Evolutionary conservation across 768 basidiomycete genomes (phyloP).

Genomic region (Strobilomyces confusus): DNA sequence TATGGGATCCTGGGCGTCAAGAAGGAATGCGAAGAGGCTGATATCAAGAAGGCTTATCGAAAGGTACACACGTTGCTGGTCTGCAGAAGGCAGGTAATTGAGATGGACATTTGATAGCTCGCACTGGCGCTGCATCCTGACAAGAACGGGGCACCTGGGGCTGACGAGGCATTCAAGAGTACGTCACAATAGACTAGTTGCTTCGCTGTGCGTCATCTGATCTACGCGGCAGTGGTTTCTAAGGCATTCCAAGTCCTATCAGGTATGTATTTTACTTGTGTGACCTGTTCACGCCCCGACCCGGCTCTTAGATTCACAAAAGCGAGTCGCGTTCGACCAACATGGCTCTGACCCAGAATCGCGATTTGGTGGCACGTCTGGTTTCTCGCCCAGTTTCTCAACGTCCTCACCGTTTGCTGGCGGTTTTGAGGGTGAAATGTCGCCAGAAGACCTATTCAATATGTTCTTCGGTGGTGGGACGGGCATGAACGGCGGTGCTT

Average conservation of each 20-base stretch:
- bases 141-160: slow-evolving; percentile 96
- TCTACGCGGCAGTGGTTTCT: slow-evolving; percentile 71
- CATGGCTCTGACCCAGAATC: slow-evolving; percentile 88
- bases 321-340: slow-evolving; percentile 81
- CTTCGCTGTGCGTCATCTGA: slow-evolving; percentile 1
- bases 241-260: slow-evolving; percentile 96
- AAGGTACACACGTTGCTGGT: slow-evolving; percentile 58
- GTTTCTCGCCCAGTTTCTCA: slow-evolving; percentile 48
- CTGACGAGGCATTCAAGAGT: slow-evolving; percentile 99
- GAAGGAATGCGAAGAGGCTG: slow-evolving; percentile 76
- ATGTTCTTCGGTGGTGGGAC: slow-evolving; percentile 90
- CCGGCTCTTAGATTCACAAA: slow-evolving; percentile 63
- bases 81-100: slow-evolving; percentile 5
- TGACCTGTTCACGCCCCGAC: slow-evolving; percentile 4
- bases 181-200: slow-evolving; percentile 27
- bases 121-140: slow-evolving; percentile 89
- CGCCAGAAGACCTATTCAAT: slow-evolving; percentile 95
- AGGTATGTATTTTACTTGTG: slow-evolving; percentile 36
- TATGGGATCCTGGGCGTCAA: slow-evolving; percentile 86
- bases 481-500: slow-evolving; percentile 40
- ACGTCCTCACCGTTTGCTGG: slow-evolving; percentile 45
- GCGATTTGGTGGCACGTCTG: slow-evolving; percentile 64
- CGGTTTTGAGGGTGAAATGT: slow-evolving; percentile 78
- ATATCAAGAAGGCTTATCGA: slow-evolving; percentile 92
- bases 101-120: slow-evolving; percentile 44